Conservation (phyloP, 2,329 filamentous ascomycete genomes). For the Beauveria rudraprayagi region DNA sequence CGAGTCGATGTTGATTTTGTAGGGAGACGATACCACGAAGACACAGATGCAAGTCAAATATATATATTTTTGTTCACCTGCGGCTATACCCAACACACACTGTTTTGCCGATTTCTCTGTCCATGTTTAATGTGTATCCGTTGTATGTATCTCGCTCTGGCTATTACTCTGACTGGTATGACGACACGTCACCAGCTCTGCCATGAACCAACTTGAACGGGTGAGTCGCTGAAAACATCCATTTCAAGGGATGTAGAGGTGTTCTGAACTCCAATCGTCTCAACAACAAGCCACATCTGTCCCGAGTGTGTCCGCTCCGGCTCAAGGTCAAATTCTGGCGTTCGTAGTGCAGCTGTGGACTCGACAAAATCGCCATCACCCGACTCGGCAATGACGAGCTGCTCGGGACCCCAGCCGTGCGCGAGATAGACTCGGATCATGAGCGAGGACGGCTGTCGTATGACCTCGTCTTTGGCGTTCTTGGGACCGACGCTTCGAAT, state of each 20-base stretch:
- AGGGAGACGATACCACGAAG: background rate
- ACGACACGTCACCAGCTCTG: constrained; percentile 19
- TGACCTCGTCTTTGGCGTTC: constrained; percentile 15
- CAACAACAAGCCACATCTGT: constrained; percentile 73
- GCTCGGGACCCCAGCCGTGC: constrained; percentile 61
- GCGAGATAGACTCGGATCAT: constrained; percentile 65
- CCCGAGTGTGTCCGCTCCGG: constrained; percentile 48
- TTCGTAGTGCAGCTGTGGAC: constrained; percentile 55
- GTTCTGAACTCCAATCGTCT: constrained; percentile 57
- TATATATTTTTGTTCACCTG: too few relatives aligned
- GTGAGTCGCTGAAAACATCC: constrained; percentile 43
- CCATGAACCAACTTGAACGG: constrained; percentile 36
- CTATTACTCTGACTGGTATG: too few relatives aligned
- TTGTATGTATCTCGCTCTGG: background rate
- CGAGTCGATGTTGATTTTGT: background rate
- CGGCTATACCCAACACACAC: background rate
- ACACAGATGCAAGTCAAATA: background rate
- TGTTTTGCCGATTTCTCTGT: background rate
- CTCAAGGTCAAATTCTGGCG: constrained; percentile 66
- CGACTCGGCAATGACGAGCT: constrained; percentile 55
- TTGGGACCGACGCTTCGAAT: constrained; percentile 23
- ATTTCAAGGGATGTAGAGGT: constrained; percentile 38
- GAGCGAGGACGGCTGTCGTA: constrained; percentile 36
- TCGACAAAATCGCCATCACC: constrained; percentile 70
- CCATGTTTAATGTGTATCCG: background rate